Base-by-base conservation (phyloP, 805 yeast genomes). In the Pichia paraexigua region DNA sequence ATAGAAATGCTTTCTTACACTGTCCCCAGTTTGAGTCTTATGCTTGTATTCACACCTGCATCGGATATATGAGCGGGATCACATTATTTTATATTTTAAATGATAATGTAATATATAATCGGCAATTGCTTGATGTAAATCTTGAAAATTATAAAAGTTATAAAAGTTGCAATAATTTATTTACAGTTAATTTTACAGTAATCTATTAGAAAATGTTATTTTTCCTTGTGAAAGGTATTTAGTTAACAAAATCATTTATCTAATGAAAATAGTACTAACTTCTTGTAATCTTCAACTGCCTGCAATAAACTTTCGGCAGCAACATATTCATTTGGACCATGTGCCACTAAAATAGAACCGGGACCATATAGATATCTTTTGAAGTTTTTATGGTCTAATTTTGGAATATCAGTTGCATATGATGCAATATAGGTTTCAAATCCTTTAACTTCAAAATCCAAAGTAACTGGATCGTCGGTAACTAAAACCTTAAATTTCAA, bases 311-410 rank as follows among this genome's bases (percentile, higher is more conserved):
- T 82, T 5, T 59, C 60, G 41, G 75, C 66, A 3, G 73, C 70
- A 18, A 82, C 76, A 52, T 64, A 75, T 64, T 82, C 87, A 50
- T 77, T 63, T 51, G 73, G 81, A 9, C 79, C 73, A 58, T 82
- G 87, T 0, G 87, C 87, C 40, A 77, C 80, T 35, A 67, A 70
- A 46, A 82, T 81, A 2, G 81, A 66, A 2, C 89, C 89, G 3
- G 88, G 87, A 0, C 88, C 89, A 57, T 80, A 83, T 10, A 83
- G 65, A 58, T 79, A 82, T 58, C 78, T 69, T 51, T 68, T 71
- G 55, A 69, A 71, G 9, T 68, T 68, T 20, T 58, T 48, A 9
- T 58, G 57, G 5, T 57, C 49, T 44, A 78, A 56, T 48, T 74
- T 69, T 15, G 82, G 81, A 46, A 78, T 69, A 58, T 79, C 83